Conservation (phyloP, 2,329 filamentous ascomycete genomes). For the Pseudogymnoascus sp. region DNA sequence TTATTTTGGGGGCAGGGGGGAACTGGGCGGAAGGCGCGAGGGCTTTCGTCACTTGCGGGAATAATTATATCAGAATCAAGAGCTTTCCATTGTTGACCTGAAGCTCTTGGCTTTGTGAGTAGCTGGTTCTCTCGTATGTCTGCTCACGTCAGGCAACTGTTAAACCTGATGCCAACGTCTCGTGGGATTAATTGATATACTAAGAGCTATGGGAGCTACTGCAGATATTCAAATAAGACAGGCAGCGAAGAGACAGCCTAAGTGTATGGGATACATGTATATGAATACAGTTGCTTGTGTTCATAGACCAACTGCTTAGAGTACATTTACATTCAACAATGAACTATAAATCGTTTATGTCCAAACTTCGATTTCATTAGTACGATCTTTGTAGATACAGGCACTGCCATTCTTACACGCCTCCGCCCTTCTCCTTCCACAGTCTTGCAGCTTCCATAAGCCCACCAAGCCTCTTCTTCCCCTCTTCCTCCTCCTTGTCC, state of each 20-base stretch:
- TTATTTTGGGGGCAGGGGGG: neutral
- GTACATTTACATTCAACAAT: neutral
- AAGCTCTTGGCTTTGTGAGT: neutral
- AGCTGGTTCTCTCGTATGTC: neutral
- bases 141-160: neutral
- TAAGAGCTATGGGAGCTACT: neutral
- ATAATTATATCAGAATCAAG: slow-evolving; percentile 9
- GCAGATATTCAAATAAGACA: neutral
- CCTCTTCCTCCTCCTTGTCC: slow-evolving; percentile 57
- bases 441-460: slow-evolving; percentile 5
- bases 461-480: neutral
- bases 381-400: slow-evolving; percentile 6
- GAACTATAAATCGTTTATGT: neutral
- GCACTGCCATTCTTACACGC: slow-evolving; percentile 14
- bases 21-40: neutral
- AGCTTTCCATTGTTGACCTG: neutral
- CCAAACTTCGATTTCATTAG: neutral
- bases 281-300: neutral
- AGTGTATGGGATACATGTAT: neutral
- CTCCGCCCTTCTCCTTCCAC: neutral
- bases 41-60: neutral
- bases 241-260: neutral
- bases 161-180: neutral
- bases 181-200: neutral
- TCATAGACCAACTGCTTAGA: neutral